Percentiles rank a stretch among this genome's conserved stretches.
These are phyloP conservation scores for Leccinum pellstonianum DNA, from an alignment of 768 basidiomycete species.

Conservation along the genomic window DNA sequence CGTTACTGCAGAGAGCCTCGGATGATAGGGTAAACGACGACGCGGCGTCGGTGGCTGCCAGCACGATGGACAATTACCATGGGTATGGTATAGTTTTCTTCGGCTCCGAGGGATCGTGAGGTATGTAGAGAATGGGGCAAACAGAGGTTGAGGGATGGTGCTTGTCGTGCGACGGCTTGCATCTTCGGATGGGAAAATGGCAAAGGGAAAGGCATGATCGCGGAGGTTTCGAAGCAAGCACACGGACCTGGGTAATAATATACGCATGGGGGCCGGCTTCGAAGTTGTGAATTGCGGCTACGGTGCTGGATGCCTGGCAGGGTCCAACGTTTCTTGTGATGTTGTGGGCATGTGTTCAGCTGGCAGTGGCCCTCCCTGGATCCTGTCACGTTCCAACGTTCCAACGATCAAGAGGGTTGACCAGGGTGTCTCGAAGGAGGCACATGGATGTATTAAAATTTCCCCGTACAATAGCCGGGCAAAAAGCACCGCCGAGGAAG, in stretches of 20 bases:
- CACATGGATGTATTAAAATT: not conserved
- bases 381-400: not conserved
- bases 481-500: not conserved
- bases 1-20: not conserved
- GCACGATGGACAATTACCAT: not conserved
- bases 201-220: not conserved
- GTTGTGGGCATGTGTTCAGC: not conserved
- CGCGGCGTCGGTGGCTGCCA: not conserved
- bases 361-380: not conserved
- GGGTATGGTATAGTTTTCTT: not conserved
- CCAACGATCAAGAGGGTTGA: not conserved
- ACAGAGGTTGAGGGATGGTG: too few species aligned
- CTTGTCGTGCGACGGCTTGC: not conserved
- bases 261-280: not conserved
- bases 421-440: not conserved
- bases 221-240: not conserved
- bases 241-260: not conserved
- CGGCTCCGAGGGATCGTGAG: not conserved
- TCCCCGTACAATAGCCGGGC: slow-evolving; percentile 1
- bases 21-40: not conserved
- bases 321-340: not conserved
- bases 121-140: not conserved
- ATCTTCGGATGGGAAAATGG: not conserved
- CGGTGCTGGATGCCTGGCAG: not conserved
- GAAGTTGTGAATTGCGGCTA: not conserved